Base-by-base conservation (phyloP, 2,329 filamentous ascomycete species). In the Fusarium nelsonii region DNA sequence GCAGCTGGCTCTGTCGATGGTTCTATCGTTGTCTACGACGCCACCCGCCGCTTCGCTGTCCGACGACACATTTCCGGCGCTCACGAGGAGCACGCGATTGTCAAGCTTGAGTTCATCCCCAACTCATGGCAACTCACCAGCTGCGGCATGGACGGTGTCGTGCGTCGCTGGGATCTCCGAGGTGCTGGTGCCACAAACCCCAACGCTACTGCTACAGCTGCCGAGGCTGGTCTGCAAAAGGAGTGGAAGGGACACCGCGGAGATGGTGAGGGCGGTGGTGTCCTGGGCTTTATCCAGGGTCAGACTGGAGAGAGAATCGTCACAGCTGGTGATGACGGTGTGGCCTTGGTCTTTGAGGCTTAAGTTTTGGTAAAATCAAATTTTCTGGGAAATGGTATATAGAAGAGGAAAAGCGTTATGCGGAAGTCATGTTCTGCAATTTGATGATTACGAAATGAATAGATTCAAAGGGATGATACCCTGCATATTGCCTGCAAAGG, bases 191-290 rank as follows among this genome's bases (percentile, higher is more conserved):
- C 69, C 4, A 76, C 78, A 6, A 74, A 76, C 41, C 72, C 71
- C 8, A 75, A 74, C 44, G 75, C 72, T 8, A 61, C 75, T 2
- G 73, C 73, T 16, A 73, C 71, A 10, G 74, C 80, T 15, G 88
- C 85, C 10, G 88, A 80, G 20, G 73, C 89, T 53, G 94, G 93
- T 0, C 81, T 97, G 53, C 82, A 93, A 26, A 91, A 90, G 69
- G 94, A 97, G 80, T 98, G 94, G 94, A 93, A 87, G 79, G 96
- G 96, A 0, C 96, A 99, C 78, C 79, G 92, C 73, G 90, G 94
- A 32, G 89, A 92, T 76, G 92, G 93, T 14, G 93, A 96, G 81
- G 91, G 93, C 23, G 95, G 94, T 34, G 95, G 95, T 54, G 91
- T 98, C 10, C 81, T 98, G 72, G 94, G 91, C 0, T 99, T 98